These are phyloP conservation scores for Talaromyces sp. DNA, from an alignment of 2,329 filamentous ascomycete genomes.

Conservation along the genomic window DNA sequence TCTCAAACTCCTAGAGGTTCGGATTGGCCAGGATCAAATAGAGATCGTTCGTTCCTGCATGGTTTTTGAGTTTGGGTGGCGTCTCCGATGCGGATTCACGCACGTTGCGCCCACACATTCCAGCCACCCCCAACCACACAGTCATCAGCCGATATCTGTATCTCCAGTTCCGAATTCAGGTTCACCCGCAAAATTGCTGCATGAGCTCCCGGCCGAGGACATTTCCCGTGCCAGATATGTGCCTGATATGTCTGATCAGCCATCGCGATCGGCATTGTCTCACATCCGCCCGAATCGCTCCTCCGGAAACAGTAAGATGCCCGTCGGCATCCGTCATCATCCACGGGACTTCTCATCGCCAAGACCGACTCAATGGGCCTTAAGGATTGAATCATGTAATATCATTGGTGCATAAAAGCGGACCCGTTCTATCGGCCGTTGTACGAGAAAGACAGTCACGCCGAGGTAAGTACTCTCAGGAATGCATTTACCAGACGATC, in stretches of 20 bases:
- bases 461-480: constrained; percentile 5
- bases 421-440: background rate
- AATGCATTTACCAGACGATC: background rate
- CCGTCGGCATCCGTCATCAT: constrained; percentile 11
- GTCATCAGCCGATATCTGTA: background rate
- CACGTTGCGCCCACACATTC: too few relatives aligned
- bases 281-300: constrained; percentile 5
- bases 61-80: background rate
- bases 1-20: background rate
- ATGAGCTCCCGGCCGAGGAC: background rate
- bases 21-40: background rate
- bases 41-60: background rate
- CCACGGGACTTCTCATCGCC: constrained; percentile 8
- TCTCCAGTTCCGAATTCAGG: background rate
- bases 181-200: background rate
- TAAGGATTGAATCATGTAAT: background rate
- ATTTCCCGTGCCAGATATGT: too few relatives aligned
- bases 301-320: constrained; percentile 12
- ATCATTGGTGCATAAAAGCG: background rate
- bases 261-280: constrained; percentile 7
- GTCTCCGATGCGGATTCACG: background rate
- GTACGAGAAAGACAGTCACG: background rate
- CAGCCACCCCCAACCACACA: background rate
- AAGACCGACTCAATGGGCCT: constrained; percentile 4
- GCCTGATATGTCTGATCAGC: too few relatives aligned